Percentiles rank a stretch among this genome's conserved stretches.
phyloP scores from a whole-genome alignment of 2,329 filamentous ascomycete genomes.

The Fusarium albidum region DNA sequence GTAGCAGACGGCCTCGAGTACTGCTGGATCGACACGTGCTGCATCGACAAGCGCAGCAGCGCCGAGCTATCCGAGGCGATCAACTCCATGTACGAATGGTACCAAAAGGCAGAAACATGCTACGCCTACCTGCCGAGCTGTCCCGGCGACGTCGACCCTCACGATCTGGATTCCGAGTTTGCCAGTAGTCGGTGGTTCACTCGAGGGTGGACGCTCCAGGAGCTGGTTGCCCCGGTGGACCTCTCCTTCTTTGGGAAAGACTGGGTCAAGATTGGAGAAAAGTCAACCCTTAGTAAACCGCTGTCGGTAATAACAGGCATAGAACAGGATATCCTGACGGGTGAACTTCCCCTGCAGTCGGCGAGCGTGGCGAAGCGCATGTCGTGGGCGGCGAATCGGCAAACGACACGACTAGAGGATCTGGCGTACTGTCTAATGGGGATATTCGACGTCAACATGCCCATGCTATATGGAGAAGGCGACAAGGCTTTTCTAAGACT shows the following conservation, averaged over 20 bases:
- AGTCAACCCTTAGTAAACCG: neutral
- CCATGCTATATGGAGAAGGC: conserved; percentile 25
- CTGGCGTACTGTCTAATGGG: conserved; percentile 22
- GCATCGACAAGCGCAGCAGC: conserved; percentile 36
- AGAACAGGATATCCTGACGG: neutral
- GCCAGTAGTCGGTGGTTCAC: conserved; percentile 29
- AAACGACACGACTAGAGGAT: conserved; percentile 18
- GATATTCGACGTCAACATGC: conserved; percentile 23
- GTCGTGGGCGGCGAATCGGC: conserved; percentile 17
- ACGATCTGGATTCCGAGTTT: neutral
- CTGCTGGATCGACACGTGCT: conserved; percentile 37
- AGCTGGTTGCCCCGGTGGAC: conserved; percentile 1
- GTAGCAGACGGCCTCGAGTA: conserved; percentile 16
- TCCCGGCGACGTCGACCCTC: conserved; percentile 2
- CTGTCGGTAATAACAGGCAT: neutral
- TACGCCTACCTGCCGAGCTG: conserved; percentile 33
- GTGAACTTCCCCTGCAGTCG: neutral
- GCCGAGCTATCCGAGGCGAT: conserved; percentile 23
- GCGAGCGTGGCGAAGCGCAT: conserved; percentile 14
- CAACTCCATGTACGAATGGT: conserved; percentile 26
- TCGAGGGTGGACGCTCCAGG: conserved; percentile 10
- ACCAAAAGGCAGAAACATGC: conserved; percentile 28
- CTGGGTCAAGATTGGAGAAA: conserved; percentile 4
- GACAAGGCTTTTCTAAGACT: conserved; percentile 21
- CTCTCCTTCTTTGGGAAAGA: conserved; percentile 12